A percentile compares a stretch with the other conserved stretches of the same genome.
These are phyloP conservation scores for Phalaenopsis aphrodite DNA, from an alignment of 106 monocot genomes.

Conservation along the genomic window DNA sequence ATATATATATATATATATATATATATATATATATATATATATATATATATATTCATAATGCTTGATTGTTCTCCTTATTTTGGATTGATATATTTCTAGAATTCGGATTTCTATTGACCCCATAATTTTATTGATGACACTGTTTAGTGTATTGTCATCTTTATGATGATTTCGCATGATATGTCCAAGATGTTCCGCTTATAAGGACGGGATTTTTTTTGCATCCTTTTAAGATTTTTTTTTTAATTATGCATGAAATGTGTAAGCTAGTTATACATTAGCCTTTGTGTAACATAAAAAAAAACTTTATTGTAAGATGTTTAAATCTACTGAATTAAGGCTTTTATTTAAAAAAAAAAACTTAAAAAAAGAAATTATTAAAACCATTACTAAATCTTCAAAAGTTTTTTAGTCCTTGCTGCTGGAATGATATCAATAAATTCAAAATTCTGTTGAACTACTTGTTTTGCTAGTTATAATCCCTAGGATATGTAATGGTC, in stretches of 20 bases:
- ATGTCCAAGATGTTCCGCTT: not conserved
- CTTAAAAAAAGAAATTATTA: too few species aligned
- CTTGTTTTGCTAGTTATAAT: not conserved
- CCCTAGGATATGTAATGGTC: too few species aligned
- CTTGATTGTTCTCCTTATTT: constrained; percentile 2
- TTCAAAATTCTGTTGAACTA: not conserved
- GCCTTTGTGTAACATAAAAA: not conserved
- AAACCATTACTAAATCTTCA: not conserved
- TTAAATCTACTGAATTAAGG: not conserved
- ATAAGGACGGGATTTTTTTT: not conserved
- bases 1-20: too few species aligned
- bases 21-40: too few species aligned
- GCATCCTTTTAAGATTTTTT: not conserved
- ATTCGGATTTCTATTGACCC: not conserved
- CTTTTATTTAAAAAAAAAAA: not conserved
- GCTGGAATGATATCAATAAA: not conserved
- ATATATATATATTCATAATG: not conserved
- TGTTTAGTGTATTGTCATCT: not conserved
- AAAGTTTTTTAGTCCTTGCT: not conserved
- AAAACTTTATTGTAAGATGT: not conserved
- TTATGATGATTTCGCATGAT: not conserved
- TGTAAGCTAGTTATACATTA: not conserved
- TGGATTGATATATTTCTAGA: not conserved
- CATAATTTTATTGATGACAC: not conserved
- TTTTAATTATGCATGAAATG: not conserved